Conservation (phyloP, 257 asterid genomes). For the Nicotiana tomentosiformis region DNA sequence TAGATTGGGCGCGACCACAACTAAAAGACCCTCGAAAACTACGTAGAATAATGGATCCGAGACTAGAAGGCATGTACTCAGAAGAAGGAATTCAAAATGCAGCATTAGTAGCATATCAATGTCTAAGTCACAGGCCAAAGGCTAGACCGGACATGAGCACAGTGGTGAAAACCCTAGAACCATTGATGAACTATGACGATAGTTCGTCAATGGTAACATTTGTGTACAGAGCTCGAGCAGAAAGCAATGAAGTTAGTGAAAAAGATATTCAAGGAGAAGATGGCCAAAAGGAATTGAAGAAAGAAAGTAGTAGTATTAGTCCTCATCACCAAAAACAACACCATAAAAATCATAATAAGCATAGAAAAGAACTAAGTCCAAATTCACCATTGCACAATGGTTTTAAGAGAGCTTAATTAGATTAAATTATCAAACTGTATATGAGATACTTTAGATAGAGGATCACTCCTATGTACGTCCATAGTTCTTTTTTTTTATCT, state of each 20-base stretch:
- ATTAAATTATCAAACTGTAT: neutral
- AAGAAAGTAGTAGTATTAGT: neutral
- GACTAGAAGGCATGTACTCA: slow-evolving; percentile 73
- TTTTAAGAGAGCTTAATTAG: slow-evolving; percentile 18
- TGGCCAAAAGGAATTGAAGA: slow-evolving; percentile 12
- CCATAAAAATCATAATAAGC: slow-evolving; percentile 10
- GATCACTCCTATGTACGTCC: neutral
- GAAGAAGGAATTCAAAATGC: slow-evolving; percentile 62
- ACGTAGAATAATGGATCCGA: slow-evolving; percentile 62
- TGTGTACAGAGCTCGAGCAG: slow-evolving; percentile 47
- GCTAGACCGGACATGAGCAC: slow-evolving; percentile 56
- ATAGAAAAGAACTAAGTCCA: slow-evolving; percentile 17
- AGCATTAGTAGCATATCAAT: slow-evolving; percentile 61
- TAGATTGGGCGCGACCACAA: slow-evolving; percentile 74
- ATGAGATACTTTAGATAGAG: neutral
- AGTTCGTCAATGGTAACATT: slow-evolving; percentile 42
- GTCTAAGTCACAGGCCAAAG: slow-evolving; percentile 76
- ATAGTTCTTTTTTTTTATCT: neutral
- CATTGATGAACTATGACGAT: slow-evolving; percentile 43
- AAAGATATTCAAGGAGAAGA: slow-evolving; percentile 3
- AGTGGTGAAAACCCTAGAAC: slow-evolving; percentile 46
- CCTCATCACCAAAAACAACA: slow-evolving; percentile 25
- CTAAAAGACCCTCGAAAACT: slow-evolving; percentile 63
- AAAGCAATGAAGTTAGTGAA: neutral
- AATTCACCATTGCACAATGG: slow-evolving; percentile 30